Conservation (phyloP, 345 rosid species). For the Trapa bicornis region DNA sequence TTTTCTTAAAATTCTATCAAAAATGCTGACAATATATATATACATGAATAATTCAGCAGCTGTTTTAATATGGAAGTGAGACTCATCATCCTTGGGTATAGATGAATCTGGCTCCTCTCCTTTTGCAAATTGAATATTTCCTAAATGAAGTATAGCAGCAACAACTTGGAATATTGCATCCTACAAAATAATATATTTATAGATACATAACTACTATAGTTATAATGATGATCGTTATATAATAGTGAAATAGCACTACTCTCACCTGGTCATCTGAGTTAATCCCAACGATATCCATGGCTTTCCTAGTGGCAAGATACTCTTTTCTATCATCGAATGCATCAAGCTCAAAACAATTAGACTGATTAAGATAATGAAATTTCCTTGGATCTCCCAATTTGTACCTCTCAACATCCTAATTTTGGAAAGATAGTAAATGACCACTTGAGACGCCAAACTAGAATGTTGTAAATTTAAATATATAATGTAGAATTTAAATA, state of each 20-base stretch:
- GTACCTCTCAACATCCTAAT: constrained; percentile 62
- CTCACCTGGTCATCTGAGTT: constrained; percentile 68
- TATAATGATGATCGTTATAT: not conserved
- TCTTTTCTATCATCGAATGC: constrained; percentile 77
- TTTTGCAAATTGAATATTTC: constrained; percentile 77
- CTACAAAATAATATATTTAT: constrained; percentile 23
- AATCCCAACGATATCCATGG: constrained; percentile 93
- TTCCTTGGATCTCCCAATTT: constrained; percentile 71
- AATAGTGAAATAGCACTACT: constrained; percentile 1
- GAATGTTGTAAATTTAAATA: not conserved
- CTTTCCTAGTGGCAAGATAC: constrained; percentile 66
- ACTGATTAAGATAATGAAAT: constrained; percentile 85
- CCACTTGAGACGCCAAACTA: no score
- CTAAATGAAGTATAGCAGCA: constrained; percentile 97
- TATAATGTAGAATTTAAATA: not conserved
- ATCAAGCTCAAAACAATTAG: constrained; percentile 72
- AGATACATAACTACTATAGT: no score
- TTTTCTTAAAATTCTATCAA: no score
- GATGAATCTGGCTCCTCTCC: constrained; percentile 77
- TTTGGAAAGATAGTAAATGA: no score
- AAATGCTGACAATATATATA: not conserved
- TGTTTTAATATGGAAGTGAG: constrained; percentile 61
- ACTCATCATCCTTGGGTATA: constrained; percentile 73
- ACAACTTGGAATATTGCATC: constrained; percentile 84
- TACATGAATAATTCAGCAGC: constrained; percentile 90